Evolutionary conservation across 805 yeast species (phyloP), one percentile per base, ranked within the genome.

Genomic region (Ogataea philodendri): DNA sequence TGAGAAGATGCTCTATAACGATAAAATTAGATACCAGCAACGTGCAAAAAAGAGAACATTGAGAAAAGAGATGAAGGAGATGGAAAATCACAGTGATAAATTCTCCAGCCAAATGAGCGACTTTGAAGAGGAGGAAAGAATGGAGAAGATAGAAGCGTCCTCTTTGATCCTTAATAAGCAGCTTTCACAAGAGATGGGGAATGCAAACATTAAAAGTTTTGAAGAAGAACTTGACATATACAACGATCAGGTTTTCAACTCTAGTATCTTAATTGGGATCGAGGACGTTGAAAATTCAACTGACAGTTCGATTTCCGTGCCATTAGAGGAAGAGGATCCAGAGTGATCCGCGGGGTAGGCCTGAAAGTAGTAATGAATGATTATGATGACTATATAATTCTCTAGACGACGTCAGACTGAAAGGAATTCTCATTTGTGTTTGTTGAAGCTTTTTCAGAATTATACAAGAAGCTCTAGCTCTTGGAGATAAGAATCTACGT

Each of bases 1-100:
- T 24, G 59, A 56, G 27, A 49, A 48, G 27, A 22, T 49, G 16
- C 30, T 57, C 7, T 51, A 52, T 32, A 41, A 44, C 16, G 49
- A 47, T 17, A 34, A 39, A 31, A 48, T 54, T 7, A 31, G 24
- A 32, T 30, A 32, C 14, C 34, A 22, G 13, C 42, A 45, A 27
- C 37, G 32, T 26, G 22, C 30, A 7, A 41, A 32, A 22, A 35
- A 39, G 33, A 37, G 26, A 22, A n/a, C 9, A 21, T 23, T 18
- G 22, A 35, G 15, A 34, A 34, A 19, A 8, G 9, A 18, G 27
- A 19, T 9, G 6, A 35, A 33, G 26, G 22, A 20, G 7, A 26
- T 15, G 45, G 30, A 25, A 13, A 37, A 11, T 37, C 5, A 39
- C 32, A 27, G 39, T 11, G 44, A 17, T 13, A 34, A 22, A 21